phyloP scores from a whole-genome alignment of 2,329 filamentous ascomycete genomes.

The Apiospora kogelbergensis region DNA sequence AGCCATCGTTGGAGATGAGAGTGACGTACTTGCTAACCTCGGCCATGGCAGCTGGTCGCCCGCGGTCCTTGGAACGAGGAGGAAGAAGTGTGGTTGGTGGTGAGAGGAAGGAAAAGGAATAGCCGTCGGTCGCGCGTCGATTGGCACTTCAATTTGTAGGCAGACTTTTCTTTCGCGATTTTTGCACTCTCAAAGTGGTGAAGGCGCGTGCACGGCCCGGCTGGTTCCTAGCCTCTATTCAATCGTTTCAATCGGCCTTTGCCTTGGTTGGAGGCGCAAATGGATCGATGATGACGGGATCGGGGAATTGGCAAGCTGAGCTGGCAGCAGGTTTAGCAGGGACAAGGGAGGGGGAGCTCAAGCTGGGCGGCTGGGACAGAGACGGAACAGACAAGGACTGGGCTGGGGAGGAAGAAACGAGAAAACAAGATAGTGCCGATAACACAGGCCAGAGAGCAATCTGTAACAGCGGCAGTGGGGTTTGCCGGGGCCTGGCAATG shows the following conservation, averaged over 20 bases:
- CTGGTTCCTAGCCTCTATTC: background rate
- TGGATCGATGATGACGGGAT: constrained; percentile 6
- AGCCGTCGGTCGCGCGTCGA: background rate
- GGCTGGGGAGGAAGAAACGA: background rate
- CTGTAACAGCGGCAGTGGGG: background rate
- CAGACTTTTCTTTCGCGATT: constrained; percentile 5
- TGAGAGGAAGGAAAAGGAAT: constrained; percentile 20
- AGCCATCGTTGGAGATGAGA: constrained; percentile 72
- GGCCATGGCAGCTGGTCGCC: constrained; percentile 21
- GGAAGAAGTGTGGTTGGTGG: constrained; percentile 5
- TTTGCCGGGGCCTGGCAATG: background rate
- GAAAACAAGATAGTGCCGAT: background rate
- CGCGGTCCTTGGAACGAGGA: constrained; percentile 11
- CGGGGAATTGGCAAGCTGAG: constrained; percentile 2
- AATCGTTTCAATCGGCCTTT: background rate
- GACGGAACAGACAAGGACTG: background rate
- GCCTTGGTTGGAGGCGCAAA: background rate
- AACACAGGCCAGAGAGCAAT: background rate
- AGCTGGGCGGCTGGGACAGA: no score
- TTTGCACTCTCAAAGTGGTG: background rate
- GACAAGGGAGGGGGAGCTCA: background rate
- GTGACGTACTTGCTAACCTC: constrained; percentile 68
- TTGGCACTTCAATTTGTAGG: constrained; percentile 4
- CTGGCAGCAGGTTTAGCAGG: constrained; percentile 1
- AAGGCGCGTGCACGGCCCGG: background rate